phyloP scores from a whole-genome alignment of 495 filamentous ascomycete genomes.

The Neurospora terricola region DNA sequence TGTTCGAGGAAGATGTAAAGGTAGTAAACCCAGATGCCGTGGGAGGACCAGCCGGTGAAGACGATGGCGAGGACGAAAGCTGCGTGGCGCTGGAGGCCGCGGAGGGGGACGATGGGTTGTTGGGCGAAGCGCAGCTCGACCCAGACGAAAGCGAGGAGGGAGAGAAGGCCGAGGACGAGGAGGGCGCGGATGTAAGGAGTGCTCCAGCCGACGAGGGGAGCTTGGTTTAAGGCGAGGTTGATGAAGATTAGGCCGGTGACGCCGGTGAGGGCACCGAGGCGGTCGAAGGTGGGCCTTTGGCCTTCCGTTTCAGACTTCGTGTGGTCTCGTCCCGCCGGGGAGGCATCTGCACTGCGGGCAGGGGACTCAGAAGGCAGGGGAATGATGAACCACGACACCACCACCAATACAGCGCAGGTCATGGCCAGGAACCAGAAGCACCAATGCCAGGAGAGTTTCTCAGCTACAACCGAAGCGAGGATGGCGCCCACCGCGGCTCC shows the following conservation, averaged over 20 bases:
- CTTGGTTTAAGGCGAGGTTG: conserved; percentile 54
- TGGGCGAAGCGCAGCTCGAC: conserved; percentile 31
- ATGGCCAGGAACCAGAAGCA: conserved; percentile 48
- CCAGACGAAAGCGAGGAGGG: conserved; percentile 38
- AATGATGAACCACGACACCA: conserved; percentile 35
- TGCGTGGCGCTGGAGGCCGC: conserved; percentile 36
- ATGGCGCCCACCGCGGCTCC: conserved; percentile 43
- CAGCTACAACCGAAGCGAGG: conserved; percentile 41
- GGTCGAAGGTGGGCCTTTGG: conserved; percentile 32
- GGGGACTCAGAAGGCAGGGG: conserved; percentile 24
- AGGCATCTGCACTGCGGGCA: background rate
- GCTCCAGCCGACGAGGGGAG: conserved; percentile 45
- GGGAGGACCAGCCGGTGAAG: conserved; percentile 49
- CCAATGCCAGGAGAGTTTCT: conserved; percentile 57
- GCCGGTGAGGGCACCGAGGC: conserved; percentile 38
- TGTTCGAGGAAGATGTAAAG: conserved; percentile 42
- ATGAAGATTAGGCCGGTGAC: conserved; percentile 45
- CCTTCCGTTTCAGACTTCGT: background rate
- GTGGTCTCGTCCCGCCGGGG: conserved; percentile 1
- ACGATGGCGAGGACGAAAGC: conserved; percentile 45
- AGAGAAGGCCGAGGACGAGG: conserved; percentile 43
- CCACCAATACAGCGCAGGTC: conserved; percentile 30
- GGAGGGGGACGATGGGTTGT: conserved; percentile 45
- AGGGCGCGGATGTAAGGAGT: conserved; percentile 38
- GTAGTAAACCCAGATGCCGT: conserved; percentile 53